Conservation (phyloP, 2,329 filamentous ascomycete genomes). For the Cladophialophora immunda region DNA sequence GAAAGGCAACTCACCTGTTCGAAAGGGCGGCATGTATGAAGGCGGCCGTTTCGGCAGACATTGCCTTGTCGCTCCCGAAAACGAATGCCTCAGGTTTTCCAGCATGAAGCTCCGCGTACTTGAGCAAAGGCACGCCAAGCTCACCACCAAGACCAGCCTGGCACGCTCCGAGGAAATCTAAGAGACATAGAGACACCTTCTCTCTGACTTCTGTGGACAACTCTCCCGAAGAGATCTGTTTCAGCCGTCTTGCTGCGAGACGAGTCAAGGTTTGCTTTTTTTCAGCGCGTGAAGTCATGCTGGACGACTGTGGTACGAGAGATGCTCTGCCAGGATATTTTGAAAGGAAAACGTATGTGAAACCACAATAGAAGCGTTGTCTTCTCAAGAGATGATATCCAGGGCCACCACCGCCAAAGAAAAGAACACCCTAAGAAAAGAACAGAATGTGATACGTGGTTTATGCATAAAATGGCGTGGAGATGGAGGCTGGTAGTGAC, state of each 20-base stretch:
- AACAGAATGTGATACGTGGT: not conserved
- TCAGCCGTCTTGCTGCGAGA: not conserved
- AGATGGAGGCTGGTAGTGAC: not conserved
- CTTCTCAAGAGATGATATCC: not conserved
- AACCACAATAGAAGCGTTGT: no score
- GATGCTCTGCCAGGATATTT: not conserved
- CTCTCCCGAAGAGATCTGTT: not conserved
- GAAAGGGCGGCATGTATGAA: slow-evolving; percentile 12
- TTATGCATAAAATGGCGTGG: not conserved
- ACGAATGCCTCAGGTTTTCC: slow-evolving; percentile 1
- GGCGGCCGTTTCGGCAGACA: slow-evolving; percentile 14
- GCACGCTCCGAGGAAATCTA: not conserved
- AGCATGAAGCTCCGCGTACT: slow-evolving; percentile 3
- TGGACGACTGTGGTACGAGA: not conserved
- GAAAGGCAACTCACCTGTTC: slow-evolving; percentile 5
- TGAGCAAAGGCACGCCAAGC: not conserved
- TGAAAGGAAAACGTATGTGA: not conserved
- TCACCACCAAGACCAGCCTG: not conserved
- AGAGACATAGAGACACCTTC: not conserved
- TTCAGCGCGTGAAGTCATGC: not conserved
- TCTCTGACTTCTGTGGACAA: not conserved
- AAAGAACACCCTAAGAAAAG: not conserved
- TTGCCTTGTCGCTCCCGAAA: slow-evolving; percentile 1
- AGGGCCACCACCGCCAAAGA: not conserved
- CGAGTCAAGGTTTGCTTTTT: not conserved